Percentiles rank a stretch among this genome's conserved stretches.
phyloP scores from a whole-genome alignment of 768 basidiomycete species.

The Macrolepiota dolichaula region DNA sequence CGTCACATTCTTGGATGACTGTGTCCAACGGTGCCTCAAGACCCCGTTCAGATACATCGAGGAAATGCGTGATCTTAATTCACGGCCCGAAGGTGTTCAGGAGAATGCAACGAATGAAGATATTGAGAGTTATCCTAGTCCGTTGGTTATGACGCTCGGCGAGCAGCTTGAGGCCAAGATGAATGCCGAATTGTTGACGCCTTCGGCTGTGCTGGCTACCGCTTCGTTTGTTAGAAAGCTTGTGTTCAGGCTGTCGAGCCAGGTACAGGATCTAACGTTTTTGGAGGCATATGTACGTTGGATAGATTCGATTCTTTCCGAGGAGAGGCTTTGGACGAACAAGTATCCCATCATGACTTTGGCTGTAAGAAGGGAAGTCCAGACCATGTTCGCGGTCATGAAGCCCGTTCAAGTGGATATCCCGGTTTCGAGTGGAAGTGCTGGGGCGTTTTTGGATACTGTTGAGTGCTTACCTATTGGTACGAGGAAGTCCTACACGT shows the following conservation, averaged over 20 bases:
- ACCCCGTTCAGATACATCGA: conserved; percentile 88
- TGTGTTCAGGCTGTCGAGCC: conserved; percentile 51
- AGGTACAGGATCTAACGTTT: conserved; percentile 42
- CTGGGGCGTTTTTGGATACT: background rate
- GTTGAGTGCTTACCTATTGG: background rate
- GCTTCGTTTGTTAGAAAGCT: conserved; percentile 64
- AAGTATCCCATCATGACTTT: conserved; percentile 34
- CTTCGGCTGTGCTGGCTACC: conserved; percentile 64
- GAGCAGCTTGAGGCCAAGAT: conserved; percentile 76
- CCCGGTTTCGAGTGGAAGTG: background rate
- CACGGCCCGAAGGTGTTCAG: conserved; percentile 8
- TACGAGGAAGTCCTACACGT: background rate
- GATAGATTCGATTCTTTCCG: conserved; percentile 31
- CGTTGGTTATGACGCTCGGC: conserved; percentile 74
- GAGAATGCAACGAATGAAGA: conserved; percentile 7
- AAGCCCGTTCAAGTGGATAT: background rate
- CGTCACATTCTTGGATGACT: conserved; percentile 79
- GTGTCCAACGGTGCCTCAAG: conserved; percentile 75
- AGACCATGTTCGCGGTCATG: conserved; percentile 12
- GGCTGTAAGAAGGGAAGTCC: conserved; percentile 17
- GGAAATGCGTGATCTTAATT: conserved; percentile 38
- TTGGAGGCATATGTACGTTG: conserved; percentile 30
- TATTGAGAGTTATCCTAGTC: conserved; percentile 21
- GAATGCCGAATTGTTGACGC: conserved; percentile 45
- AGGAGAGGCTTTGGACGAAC: conserved; percentile 18